phyloP scores from a whole-genome alignment of 441 rosid genomes.

The Codiaeum variegatum region DNA sequence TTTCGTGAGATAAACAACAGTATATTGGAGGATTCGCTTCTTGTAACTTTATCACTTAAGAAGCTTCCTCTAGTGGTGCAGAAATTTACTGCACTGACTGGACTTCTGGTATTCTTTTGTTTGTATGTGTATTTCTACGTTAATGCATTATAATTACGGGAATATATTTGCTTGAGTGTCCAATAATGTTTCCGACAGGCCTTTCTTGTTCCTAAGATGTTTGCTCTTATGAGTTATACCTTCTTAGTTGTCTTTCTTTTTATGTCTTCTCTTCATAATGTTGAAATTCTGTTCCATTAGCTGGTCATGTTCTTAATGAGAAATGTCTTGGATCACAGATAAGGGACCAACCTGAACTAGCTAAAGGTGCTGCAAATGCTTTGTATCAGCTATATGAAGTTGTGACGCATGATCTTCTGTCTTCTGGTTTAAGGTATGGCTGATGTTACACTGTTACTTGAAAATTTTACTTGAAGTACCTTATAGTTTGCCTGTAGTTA shows the following conservation, averaged over 20 bases:
- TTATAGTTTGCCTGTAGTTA: conserved; percentile 7
- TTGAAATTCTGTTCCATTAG: conserved; percentile 11
- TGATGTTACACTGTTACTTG: conserved; percentile 12
- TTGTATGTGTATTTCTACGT: neutral
- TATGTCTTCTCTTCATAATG: neutral
- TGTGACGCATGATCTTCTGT: conserved; percentile 86
- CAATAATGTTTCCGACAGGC: neutral
- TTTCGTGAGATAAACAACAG: conserved; percentile 82
- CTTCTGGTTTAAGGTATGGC: conserved; percentile 71
- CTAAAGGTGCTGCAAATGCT: conserved; percentile 92
- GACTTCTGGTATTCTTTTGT: conserved; percentile 71
- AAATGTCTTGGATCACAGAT: conserved; percentile 44
- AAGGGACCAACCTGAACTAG: conserved; percentile 71
- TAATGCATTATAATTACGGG: neutral
- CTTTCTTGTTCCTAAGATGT: neutral
- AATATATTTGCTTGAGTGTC: neutral
- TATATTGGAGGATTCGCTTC: conserved; percentile 59
- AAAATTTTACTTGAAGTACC: conserved; percentile 5
- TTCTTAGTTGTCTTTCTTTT: neutral
- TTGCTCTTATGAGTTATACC: conserved; percentile 3
- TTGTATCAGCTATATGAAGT: conserved; percentile 74
- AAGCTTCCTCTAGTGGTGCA: conserved; percentile 80
- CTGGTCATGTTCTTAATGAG: neutral
- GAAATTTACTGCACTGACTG: conserved; percentile 90
- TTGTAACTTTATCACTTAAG: conserved; percentile 66